Conservation (phyloP, 768 basidiomycete species). For the Auricularia sp. region DNA sequence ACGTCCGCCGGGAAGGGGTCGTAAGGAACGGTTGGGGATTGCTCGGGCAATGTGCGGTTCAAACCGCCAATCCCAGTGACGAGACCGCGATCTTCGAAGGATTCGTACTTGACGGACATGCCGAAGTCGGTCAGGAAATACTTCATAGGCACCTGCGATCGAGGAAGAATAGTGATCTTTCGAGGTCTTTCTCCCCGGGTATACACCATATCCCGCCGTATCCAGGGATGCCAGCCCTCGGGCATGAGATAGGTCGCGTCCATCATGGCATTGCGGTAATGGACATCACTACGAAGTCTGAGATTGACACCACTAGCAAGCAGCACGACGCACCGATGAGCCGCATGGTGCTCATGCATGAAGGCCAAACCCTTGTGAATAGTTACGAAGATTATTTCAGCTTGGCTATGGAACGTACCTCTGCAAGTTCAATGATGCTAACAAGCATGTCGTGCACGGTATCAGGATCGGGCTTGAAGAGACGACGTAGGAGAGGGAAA, state of each 20-base stretch:
- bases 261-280: not conserved
- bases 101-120: not conserved
- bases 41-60: not conserved
- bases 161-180: not conserved
- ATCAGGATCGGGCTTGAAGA: not conserved
- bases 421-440: not conserved
- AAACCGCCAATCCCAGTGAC: not conserved
- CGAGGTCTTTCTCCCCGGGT: not conserved
- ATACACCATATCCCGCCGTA: not conserved
- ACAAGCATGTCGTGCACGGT: not conserved
- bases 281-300: not conserved
- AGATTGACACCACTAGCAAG: not conserved
- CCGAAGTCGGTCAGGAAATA: not conserved
- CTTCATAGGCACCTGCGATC: not conserved
- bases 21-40: not conserved
- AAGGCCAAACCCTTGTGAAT: constrained; percentile 3
- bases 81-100: not conserved
- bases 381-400: not conserved
- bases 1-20: not conserved
- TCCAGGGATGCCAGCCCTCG: not conserved
- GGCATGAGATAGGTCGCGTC: not conserved
- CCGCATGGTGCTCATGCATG: constrained; percentile 5
- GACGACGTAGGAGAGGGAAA: not conserved
- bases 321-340: constrained; percentile 2
- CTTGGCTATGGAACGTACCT: not conserved